These are phyloP conservation scores for Hypoxylon sp. DNA, from an alignment of 2,329 filamentous ascomycete genomes.

Conservation along the genomic window DNA sequence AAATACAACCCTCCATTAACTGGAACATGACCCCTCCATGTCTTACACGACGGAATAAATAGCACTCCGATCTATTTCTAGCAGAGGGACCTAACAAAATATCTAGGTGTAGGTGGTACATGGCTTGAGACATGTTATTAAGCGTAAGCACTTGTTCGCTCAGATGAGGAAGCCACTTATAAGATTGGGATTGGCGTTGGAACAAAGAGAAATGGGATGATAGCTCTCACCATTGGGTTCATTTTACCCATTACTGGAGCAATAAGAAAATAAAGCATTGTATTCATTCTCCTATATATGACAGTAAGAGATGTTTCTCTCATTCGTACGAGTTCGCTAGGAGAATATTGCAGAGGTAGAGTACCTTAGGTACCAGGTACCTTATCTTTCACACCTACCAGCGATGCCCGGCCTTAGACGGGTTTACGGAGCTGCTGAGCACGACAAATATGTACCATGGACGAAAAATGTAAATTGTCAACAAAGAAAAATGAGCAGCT, in stretches of 20 bases:
- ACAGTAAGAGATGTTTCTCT: neutral
- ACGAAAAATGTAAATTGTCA: neutral
- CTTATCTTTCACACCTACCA: neutral
- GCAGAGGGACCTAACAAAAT: neutral
- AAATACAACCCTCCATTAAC: constrained; percentile 30
- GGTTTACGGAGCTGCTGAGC: neutral
- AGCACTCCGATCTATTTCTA: constrained; percentile 6
- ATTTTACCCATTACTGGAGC: too few species aligned
- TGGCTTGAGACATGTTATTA: neutral
- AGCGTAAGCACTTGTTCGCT: constrained; percentile 3
- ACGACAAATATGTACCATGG: constrained; percentile 10
- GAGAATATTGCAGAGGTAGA: neutral
- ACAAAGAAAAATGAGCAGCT: neutral
- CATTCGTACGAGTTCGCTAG: neutral
- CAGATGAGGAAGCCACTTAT: neutral
- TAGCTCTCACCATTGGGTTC: neutral
- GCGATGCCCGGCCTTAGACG: neutral
- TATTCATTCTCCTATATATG: neutral
- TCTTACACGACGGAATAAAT: constrained; percentile 28
- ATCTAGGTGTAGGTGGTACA: too few species aligned
- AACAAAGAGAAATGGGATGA: neutral
- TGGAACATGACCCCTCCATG: constrained; percentile 2
- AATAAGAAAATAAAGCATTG: neutral
- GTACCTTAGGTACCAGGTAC: too few species aligned
- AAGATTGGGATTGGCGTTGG: constrained; percentile 19